Evolutionary conservation across 106 monocot species (phyloP), one percentile per base, ranked within the genome.

Genomic region (Apostasia shenzhenica): DNA sequence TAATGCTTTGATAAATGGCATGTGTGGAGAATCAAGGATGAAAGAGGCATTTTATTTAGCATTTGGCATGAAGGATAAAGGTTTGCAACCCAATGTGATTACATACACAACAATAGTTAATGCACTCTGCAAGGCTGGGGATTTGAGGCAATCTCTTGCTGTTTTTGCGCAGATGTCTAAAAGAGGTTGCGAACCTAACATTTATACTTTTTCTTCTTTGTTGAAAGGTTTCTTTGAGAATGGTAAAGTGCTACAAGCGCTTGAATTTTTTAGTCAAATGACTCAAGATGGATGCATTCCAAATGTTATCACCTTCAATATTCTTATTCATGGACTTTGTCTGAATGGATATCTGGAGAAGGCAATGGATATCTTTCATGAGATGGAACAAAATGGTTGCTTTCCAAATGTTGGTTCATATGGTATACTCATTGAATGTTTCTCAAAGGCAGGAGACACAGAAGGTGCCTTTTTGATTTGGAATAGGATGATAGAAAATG

Each of bases 311-410:
- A 71, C 88, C n/a, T 95, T 86, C 63, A 95, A 95, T 75, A 69
- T 91, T 56, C 75, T 95, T 7, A 79, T 95, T 41, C 91, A 79
- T 51, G 94, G 95, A 37, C 83, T 91, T 70, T 95, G 88, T 67
- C 55, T 12, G 62, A 88, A 71, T 67, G 73, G 80, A 10, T 63
- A 73, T 78, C 6, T 82, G 48, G 65, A 76, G 14, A 80, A 72
- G 55, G 91, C 95, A 10, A 2, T 80, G 55, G 46, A 14, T n/a
- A 13, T 80, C 2, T 81, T 91, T 64, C 61, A 66, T 38, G 62
- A 14, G 48, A 95, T 91, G 95, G 71, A 83, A 58, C 59, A 64
- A 60, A 70, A 82, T 60, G 67, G 75, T 6, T 70, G 48, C 59
- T 53, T 51, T 65, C 94, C 94, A n/a, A 88, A 86, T 80, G 86